Evolutionary conservation across 768 basidiomycete species (phyloP), one percentile per base, ranked within the genome.

Genomic region (Glaciozyma antarctica): DNA sequence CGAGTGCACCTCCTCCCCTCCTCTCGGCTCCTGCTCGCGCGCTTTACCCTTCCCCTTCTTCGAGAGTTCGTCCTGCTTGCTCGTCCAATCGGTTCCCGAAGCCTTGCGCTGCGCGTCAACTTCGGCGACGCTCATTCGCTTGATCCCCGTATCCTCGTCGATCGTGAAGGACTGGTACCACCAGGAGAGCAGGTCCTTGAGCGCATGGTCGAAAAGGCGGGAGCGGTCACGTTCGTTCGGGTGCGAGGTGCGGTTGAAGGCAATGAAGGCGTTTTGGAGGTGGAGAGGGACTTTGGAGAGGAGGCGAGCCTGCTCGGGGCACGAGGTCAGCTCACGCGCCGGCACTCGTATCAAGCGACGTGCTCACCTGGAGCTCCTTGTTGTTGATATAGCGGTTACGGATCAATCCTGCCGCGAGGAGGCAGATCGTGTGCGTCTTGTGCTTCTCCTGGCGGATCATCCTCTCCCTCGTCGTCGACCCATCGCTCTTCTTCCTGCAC

Each of bases 331-430:
- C 9, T 45, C 64, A 9, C 5, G 26, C 65, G 38, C 63, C 10
- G 47, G 48, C 22, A 26, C 28, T 24, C 53, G 49, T n/a, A 32
- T 17, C 48, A 49, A n/a, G 47, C 19, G 3, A 10, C 2, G 24
- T 24, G 77, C 84, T 59, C 74, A 91, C 93, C 73, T 94, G 90
- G 34, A 98, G 79, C 16, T 94, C 78, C 2, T 80, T 77, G 71
- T 95, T 88, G 61, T 89, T 91, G 19, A 90, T 73, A 87, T 88
- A 94, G 64, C 78, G 79, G 73, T 99, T 98, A 48, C 95, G 83
- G 26, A 83, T 77, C 53, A 80, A 77, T 7, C 86, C 88, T 73
- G 86, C 90, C 19, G 82, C 82, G 17, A 98, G 81, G 19, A 95
- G 80, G n/a, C 82, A 78, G 16, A 93, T 77, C 13, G 90, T 88